Evolutionary conservation across 2,329 filamentous ascomycete genomes (phyloP).

Genomic region (Bretziella fagacearum): DNA sequence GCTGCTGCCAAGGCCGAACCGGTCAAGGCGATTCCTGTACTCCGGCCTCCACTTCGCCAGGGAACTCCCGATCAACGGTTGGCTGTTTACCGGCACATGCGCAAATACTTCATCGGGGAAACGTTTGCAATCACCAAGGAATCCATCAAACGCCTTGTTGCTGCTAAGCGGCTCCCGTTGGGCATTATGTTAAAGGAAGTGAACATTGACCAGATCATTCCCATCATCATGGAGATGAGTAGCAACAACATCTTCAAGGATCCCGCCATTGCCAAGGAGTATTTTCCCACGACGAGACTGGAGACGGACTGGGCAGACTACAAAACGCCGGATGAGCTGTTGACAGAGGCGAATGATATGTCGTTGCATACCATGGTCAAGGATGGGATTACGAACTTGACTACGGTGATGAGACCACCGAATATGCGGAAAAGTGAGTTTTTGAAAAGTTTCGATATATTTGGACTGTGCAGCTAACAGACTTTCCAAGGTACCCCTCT

Average conservation of each 20-base stretch:
- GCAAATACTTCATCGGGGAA: neutral
- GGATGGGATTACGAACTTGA: slow-evolving; percentile 1
- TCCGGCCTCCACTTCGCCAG: too few species aligned
- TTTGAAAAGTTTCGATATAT: neutral
- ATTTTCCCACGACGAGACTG: slow-evolving; percentile 1
- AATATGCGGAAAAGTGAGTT: neutral
- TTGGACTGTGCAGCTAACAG: neutral
- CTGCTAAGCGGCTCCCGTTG: neutral
- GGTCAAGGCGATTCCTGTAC: neutral
- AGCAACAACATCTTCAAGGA: slow-evolving; percentile 5
- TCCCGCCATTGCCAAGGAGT: neutral
- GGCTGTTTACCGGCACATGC: slow-evolving; percentile 7
- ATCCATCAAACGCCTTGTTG: neutral
- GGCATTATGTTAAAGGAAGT: neutral
- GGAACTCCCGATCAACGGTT: slow-evolving; percentile 5
- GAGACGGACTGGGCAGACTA: neutral
- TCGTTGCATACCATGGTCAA: neutral
- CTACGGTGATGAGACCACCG: slow-evolving; percentile 1
- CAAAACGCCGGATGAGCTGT: neutral
- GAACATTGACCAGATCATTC: slow-evolving; percentile 1
- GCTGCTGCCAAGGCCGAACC: neutral
- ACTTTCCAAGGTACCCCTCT: slow-evolving; percentile 1
- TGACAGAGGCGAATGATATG: neutral
- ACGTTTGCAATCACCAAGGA: neutral
- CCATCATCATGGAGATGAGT: slow-evolving; percentile 9